Percentiles rank a stretch among this genome's conserved stretches.
These are phyloP conservation scores for Acer negundo DNA, from an alignment of 345 rosid genomes.

Conservation along the genomic window DNA sequence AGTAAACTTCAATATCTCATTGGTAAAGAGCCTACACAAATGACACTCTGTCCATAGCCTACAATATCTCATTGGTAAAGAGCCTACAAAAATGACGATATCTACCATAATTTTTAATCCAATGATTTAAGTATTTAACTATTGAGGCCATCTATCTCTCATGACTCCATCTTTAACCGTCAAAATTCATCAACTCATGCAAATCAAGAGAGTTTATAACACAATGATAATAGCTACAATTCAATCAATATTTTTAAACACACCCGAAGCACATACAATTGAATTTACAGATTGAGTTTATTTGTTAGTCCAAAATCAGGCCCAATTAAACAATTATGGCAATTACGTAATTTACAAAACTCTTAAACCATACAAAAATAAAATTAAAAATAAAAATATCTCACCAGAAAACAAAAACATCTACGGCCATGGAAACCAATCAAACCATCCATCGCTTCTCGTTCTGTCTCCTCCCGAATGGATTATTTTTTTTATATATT, in stretches of 20 bases:
- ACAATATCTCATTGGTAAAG: too few relatives aligned
- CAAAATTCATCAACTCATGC: background rate
- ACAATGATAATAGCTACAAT: too few relatives aligned
- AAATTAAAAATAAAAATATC: too few relatives aligned
- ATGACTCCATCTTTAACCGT: background rate
- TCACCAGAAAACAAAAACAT: constrained; percentile 1
- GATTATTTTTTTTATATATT: too few relatives aligned
- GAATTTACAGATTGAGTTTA: background rate
- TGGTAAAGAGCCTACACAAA: too few relatives aligned
- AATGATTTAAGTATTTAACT: background rate
- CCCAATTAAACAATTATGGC: background rate
- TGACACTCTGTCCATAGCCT: too few relatives aligned
- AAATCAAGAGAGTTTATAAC: background rate
- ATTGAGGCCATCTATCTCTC: background rate
- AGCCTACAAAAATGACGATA: too few relatives aligned
- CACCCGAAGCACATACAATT: background rate
- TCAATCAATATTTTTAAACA: too few relatives aligned
- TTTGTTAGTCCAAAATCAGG: background rate
- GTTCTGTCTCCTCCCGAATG: constrained; percentile 57
- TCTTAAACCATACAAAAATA: background rate
- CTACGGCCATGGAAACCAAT: constrained; percentile 49
- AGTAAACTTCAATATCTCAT: background rate
- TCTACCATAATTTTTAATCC: too few relatives aligned
- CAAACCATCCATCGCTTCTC: constrained; percentile 54
- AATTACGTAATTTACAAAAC: background rate